Base-by-base conservation (phyloP, 768 basidiomycete genomes). In the Termitomyces sp. region DNA sequence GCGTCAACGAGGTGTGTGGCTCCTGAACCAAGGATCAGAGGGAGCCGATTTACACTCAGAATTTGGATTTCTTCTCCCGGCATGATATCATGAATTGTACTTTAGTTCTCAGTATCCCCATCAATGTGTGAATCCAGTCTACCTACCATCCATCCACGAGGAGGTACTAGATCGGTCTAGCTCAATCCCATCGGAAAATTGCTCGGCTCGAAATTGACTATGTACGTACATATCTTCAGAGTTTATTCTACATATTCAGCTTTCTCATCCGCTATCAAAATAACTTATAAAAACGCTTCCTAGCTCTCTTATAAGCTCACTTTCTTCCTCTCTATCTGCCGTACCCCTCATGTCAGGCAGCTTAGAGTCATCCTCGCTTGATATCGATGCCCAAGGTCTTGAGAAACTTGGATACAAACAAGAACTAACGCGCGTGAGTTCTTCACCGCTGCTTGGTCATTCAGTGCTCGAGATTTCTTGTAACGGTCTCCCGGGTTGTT, bases 321-420 rank as follows among this genome's bases (percentile, higher is more conserved):
- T 42, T 12, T 23, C 43, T 12, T 23, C 43, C 23, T 41, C 12
- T 19, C 30, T 21, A 19, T 37, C 30, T 27, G 32, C 32, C 32
- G 52, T 14, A 27, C 27, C 23, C 19, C 43, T 21, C 34, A 61
- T 52, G 54, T 52, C 49, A 27, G 51, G 47, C 23, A 45, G 23
- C 28, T 23, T 23, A 34, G 11, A 17, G 27, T 9, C 17, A 37
- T 21, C 16, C 8, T 5, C 23, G 34, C 8, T 39, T 30, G 28
- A 54, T 34, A 3, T 52, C 14, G 61, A 57, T 16, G 69, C 63
- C 25, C 64, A 73, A 54, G 74, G 71, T 28, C 63, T 82, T n/a
- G 69, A 82, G 64, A 74, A 76, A 55, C 69, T 84, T 48, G 83
- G 82, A 1, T 84, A 84, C 66, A 70, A 72, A 49, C 80, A 84